Evolutionary conservation across 768 basidiomycete species (phyloP), one percentile per base, ranked within the genome.

Genomic region (Agrocybe pediades): DNA sequence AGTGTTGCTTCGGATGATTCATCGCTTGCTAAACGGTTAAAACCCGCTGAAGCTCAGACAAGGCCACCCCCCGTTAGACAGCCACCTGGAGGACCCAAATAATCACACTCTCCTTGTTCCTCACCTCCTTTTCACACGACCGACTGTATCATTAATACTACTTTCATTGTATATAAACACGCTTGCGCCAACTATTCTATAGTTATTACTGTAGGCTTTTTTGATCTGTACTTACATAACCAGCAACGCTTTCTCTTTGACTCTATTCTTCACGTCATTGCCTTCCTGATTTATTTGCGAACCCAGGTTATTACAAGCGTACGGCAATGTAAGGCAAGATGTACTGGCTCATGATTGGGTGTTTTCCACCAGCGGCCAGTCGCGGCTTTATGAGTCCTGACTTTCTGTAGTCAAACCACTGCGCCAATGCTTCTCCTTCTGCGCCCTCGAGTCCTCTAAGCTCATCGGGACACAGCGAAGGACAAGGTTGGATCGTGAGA

Each of bases 21-120:
- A 5, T 36, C 33, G 9, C 71, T 88, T 26, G 84, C 81, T 0
- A 89, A 90, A 63, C 81, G 88, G 41, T 56, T 87, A 48, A 88
- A 86, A 63, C 82, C 83, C 44, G 80, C 82, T 41, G 75, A 77
- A 27, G 55, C 63, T 25, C 41, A 63, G 9, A 51, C 41, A 24
- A 63, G 64, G 45, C 64, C 63, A 30, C 54, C 59, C 23, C 54
- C 56, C 27, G 52, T 60, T 19, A 49, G 58, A 27, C 59, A 58
- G 42, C 55, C 36, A 40, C 55, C 45, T 41, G 49, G 45, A 26
- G 44, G 40, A 16, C 21, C 44, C 23, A 30, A 46, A 9, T 51
- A 41, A 27, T 47, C 44, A 9, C 49, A 52, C 29, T 36, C 17
- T 51, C 27, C 16, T 42, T 48, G 27, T 17, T 40, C 6, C n/a